phyloP scores from a whole-genome alignment of 805 yeast species.

The Spathaspora girioi region DNA sequence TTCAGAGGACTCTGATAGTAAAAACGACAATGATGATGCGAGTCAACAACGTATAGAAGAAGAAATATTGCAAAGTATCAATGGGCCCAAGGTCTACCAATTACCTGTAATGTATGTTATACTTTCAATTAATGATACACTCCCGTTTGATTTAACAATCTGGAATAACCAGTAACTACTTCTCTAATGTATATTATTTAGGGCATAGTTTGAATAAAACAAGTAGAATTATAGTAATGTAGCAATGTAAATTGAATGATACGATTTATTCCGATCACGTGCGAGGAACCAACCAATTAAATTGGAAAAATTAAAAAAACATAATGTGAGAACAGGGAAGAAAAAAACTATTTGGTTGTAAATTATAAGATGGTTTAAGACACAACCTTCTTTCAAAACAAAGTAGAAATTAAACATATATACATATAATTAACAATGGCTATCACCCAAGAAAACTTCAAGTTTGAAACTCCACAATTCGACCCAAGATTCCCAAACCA shows the following conservation, averaged over 20 bases:
- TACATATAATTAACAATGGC: conserved; percentile 21
- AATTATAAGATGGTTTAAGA: not conserved
- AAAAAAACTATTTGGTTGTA: not conserved
- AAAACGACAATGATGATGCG: not conserved
- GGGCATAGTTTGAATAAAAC: not conserved
- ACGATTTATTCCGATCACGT: conserved; percentile 3
- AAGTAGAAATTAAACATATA: not conserved
- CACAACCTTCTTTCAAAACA: not conserved
- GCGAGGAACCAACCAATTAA: conserved; percentile 6
- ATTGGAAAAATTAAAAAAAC: conserved; percentile 2
- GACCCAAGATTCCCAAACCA: conserved; percentile 95
- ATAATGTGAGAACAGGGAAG: not conserved
- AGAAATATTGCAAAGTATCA: conserved; percentile 2
- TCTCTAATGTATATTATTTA: not conserved
- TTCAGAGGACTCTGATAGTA: not conserved
- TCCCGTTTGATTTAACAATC: conserved; percentile 1
- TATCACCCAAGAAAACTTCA: conserved; percentile 35
- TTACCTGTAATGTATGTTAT: conserved; percentile 11
- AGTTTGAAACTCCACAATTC: conserved; percentile 49
- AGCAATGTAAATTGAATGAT: not conserved
- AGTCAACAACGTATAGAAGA: not conserved
- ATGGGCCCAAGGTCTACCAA: conserved; percentile 9
- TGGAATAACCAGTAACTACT: conserved; percentile 9
- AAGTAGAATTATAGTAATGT: not conserved
- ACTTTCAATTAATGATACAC: conserved; percentile 2